These are phyloP conservation scores for Lactarius vividus DNA, from an alignment of 768 basidiomycete genomes.

Conservation along the genomic window DNA sequence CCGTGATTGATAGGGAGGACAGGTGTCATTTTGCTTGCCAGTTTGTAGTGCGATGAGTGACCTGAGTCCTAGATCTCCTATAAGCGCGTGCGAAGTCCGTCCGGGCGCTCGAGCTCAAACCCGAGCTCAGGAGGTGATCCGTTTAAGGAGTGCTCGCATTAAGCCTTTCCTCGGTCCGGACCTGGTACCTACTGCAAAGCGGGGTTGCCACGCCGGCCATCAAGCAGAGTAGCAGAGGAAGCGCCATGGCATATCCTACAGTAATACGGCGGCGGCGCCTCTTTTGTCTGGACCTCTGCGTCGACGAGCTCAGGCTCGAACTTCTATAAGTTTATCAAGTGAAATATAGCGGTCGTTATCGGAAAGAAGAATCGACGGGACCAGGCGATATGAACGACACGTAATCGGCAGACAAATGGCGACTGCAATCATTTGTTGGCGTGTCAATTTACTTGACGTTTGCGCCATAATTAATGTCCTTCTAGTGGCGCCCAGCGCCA, in stretches of 20 bases:
- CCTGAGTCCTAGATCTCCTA: background rate
- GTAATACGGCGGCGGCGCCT: too few relatives aligned
- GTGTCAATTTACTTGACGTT: conserved; percentile 6
- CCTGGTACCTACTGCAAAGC: too few relatives aligned
- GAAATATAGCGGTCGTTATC: background rate
- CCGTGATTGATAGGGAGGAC: conserved; percentile 54
- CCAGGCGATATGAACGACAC: background rate
- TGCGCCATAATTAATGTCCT: background rate
- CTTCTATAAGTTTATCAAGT: background rate
- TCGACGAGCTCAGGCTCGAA: too few relatives aligned
- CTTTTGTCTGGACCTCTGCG: background rate
- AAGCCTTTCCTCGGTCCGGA: background rate
- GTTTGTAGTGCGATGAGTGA: background rate
- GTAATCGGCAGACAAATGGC: background rate
- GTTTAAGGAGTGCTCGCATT: background rate
- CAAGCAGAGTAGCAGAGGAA: too few relatives aligned
- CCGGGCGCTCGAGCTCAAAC: background rate
- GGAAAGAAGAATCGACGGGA: background rate
- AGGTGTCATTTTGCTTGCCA: conserved; percentile 49
- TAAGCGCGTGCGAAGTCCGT: background rate
- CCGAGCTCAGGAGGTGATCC: background rate
- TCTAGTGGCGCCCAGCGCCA: background rate
- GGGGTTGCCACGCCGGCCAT: too few relatives aligned
- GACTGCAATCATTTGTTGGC: background rate
- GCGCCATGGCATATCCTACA: too few relatives aligned